Evolutionary conservation across 1,284 basidiomycete species (phyloP).

Genomic region (Cutaneotrichosporon cutaneum): DNA sequence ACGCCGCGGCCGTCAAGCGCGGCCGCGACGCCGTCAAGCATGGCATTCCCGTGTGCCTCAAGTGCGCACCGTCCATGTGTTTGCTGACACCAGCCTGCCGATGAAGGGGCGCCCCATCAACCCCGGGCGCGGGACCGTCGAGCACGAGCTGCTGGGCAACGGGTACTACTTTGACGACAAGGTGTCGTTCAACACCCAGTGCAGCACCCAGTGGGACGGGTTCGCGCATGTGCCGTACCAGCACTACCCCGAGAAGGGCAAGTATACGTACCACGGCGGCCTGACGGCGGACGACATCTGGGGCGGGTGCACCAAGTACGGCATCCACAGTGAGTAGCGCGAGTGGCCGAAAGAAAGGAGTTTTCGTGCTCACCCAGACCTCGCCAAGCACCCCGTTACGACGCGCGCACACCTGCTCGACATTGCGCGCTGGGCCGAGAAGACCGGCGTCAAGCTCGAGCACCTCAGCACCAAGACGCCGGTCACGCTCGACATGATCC

Average conservation of each 20-base stretch:
- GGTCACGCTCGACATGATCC: constrained; percentile 33
- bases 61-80: constrained; percentile 19
- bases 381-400: constrained; percentile 22
- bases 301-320: constrained; percentile 8
- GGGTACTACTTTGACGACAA: constrained; percentile 39
- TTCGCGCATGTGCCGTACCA: constrained; percentile 46
- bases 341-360: too few relatives aligned
- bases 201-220: constrained; percentile 53
- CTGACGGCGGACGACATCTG: constrained; percentile 15
- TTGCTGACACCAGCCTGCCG: constrained; percentile 19
- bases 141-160: constrained; percentile 27
- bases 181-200: constrained; percentile 51
- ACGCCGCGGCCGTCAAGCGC: constrained; percentile 30
- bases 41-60: constrained; percentile 37
- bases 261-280: constrained; percentile 21
- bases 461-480: constrained; percentile 35
- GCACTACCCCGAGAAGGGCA: constrained; percentile 21
- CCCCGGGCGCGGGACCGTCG: constrained; percentile 13
- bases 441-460: constrained; percentile 39
- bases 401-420: constrained; percentile 25
- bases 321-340: constrained; percentile 21
- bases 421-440: constrained; percentile 34
- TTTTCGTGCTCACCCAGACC: constrained; percentile 15
- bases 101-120: constrained; percentile 15
- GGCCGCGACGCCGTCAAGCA: constrained; percentile 31